Conservation (phyloP, 805 yeast species). For the Candida khao-thaluensis region DNA sequence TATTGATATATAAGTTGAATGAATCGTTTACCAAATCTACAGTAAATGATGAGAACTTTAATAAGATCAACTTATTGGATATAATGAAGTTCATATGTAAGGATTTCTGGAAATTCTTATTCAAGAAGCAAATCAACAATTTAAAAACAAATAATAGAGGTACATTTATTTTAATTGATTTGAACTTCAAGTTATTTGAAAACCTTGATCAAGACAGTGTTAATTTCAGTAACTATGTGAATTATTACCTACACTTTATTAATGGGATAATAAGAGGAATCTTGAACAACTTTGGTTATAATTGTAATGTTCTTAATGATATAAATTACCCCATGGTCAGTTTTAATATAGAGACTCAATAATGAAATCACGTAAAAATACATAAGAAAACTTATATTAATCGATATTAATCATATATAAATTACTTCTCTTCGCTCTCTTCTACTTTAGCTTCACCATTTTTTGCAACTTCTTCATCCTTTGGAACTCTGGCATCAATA, state of each 20-base stretch:
- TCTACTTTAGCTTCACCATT: slow-evolving; percentile 23
- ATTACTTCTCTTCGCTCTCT: slow-evolving; percentile 2
- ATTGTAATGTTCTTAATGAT: slow-evolving; percentile 65
- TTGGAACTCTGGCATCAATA: slow-evolving; percentile 49
- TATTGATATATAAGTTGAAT: slow-evolving; percentile 39
- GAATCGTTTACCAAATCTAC: slow-evolving; percentile 23
- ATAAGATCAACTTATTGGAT: slow-evolving; percentile 65
- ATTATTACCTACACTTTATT: slow-evolving; percentile 61
- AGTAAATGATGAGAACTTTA: slow-evolving; percentile 13
- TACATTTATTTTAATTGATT: slow-evolving; percentile 76
- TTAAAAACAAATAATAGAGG: slow-evolving; percentile 89
- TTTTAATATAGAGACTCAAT: slow-evolving; percentile 63
- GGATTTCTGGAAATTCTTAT: slow-evolving; percentile 82
- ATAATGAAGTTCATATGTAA: slow-evolving; percentile 91
- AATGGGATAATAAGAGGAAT: slow-evolving; percentile 76
- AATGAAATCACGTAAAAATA: neutral
- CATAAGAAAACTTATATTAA: neutral
- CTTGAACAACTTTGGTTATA: slow-evolving; percentile 65
- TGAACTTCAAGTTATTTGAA: slow-evolving; percentile 53
- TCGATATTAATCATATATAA: slow-evolving; percentile 5
- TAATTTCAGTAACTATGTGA: slow-evolving; percentile 51
- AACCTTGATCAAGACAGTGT: slow-evolving; percentile 52
- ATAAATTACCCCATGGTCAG: slow-evolving; percentile 63
- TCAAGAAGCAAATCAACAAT: slow-evolving; percentile 86
- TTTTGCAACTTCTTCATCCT: slow-evolving; percentile 25